Conservation (phyloP, 257 asterid genomes). For the Leonotis leonurus region DNA sequence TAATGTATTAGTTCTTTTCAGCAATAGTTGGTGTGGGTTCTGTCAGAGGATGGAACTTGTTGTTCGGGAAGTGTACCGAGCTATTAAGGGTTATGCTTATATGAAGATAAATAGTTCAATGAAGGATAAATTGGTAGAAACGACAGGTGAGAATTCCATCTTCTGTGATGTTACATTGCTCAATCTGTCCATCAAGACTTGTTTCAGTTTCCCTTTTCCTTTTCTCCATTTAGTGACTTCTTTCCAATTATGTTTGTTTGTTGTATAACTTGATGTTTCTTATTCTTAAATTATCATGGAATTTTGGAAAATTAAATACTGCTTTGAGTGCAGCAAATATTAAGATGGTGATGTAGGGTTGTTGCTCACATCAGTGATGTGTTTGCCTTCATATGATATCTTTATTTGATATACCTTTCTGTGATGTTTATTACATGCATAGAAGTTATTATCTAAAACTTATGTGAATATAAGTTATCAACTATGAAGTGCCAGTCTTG, state of each 20-base stretch:
- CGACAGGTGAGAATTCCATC: conserved; percentile 39
- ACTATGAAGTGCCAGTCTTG: not conserved
- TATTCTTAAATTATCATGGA: not conserved
- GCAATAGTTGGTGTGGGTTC: conserved; percentile 90
- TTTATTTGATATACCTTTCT: not conserved
- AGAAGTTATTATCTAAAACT: not conserved
- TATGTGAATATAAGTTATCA: not conserved
- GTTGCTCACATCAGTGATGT: not conserved
- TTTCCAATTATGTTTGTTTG: not conserved
- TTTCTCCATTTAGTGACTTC: not conserved
- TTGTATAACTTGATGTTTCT: not conserved
- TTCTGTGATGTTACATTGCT: conserved; percentile 2
- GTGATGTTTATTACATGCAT: not conserved
- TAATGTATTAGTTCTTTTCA: conserved; percentile 73
- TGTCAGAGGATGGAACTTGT: conserved; percentile 93
- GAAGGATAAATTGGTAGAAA: conserved; percentile 33
- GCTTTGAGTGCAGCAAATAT: not conserved
- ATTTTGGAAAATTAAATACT: not conserved
- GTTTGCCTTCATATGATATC: not conserved
- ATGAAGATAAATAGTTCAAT: conserved; percentile 35
- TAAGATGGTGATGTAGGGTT: not conserved
- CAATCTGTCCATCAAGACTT: not conserved
- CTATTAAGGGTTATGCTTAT: conserved; percentile 46
- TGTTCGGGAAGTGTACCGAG: conserved; percentile 86
- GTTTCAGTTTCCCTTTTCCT: too few relatives aligned